These are phyloP conservation scores for Cyberlindnera maclurae DNA, from an alignment of 805 yeast species.

Conservation along the genomic window DNA sequence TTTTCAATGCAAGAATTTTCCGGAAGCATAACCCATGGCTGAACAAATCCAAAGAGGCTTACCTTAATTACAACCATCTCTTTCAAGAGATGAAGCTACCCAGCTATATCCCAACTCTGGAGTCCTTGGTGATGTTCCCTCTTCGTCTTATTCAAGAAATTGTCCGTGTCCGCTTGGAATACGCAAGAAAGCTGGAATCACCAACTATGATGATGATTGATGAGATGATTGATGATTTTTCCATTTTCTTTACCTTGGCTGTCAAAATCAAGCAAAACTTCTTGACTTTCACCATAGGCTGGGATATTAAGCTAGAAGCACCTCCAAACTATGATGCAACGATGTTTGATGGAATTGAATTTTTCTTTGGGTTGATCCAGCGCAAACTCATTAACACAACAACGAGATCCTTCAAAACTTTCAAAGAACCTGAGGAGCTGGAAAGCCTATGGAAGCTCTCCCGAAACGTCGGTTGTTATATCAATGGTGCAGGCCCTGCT, in stretches of 20 bases:
- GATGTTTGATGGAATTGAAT: constrained; percentile 65
- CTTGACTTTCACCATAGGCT: constrained; percentile 49
- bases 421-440: constrained; percentile 86
- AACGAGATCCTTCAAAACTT: constrained; percentile 65
- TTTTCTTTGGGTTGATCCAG: constrained; percentile 62
- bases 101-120: constrained; percentile 56
- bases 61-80: constrained; percentile 49
- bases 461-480: constrained; percentile 65
- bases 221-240: constrained; percentile 83
- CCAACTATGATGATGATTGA: constrained; percentile 96
- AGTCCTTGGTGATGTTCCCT: constrained; percentile 68
- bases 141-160: constrained; percentile 72
- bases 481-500: constrained; percentile 75
- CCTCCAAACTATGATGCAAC: constrained; percentile 60
- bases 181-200: constrained; percentile 69
- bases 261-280: constrained; percentile 66
- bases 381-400: constrained; percentile 76
- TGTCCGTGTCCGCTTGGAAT: constrained; percentile 62
- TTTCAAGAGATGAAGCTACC: constrained; percentile 70
- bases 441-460: constrained; percentile 77
- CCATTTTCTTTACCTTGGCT: constrained; percentile 67
- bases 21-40: constrained; percentile 73
- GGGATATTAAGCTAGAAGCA: constrained; percentile 63
- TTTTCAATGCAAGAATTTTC: constrained; percentile 65
- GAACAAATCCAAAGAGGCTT: constrained; percentile 69